A percentile compares a stretch with the other conserved stretches of the same genome.
phyloP scores from a whole-genome alignment of 176 grass and related monocot species.

The Panicum miliaceum region DNA sequence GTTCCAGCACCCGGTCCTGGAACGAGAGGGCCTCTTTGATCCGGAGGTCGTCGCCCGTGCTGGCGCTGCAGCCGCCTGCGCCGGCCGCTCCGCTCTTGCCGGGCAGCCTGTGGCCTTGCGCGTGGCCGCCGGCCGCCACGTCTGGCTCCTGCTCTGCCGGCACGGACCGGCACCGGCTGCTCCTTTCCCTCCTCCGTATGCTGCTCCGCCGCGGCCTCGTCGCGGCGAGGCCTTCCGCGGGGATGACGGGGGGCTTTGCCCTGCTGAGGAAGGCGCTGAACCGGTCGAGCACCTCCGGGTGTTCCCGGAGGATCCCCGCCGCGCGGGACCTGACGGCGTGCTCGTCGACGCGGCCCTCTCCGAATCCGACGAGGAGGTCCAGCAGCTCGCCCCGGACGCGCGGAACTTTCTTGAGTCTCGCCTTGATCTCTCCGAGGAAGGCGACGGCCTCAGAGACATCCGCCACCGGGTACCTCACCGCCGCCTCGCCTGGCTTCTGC shows the following conservation, averaged over 20 bases:
- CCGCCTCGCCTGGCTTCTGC: background rate
- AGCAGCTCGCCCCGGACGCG: background rate
- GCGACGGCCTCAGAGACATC: background rate
- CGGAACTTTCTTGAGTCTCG: background rate
- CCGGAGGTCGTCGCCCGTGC: too few species aligned
- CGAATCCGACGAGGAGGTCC: background rate
- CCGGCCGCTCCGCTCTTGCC: background rate
- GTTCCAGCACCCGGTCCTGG: rapidly evolving
- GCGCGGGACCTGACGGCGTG: background rate
- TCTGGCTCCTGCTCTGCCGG: background rate
- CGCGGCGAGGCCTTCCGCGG: too few species aligned
- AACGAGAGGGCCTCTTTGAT: rapidly evolving
- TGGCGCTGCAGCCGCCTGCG: background rate
- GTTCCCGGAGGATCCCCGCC: background rate
- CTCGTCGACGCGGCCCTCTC: too few species aligned
- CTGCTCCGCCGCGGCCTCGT: too few species aligned
- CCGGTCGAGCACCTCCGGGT: background rate
- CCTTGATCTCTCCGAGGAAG: background rate
- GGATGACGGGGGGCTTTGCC: too few species aligned
- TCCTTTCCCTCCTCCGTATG: too few species aligned
- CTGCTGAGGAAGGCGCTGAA: background rate
- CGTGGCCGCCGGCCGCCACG: too few species aligned
- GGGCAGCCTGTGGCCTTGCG: background rate
- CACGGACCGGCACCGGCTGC: too few species aligned
- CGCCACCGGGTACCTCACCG: background rate